Percentiles rank a stretch among this genome's conserved stretches.
These are phyloP conservation scores for Podaxis sp. DNA, from an alignment of 768 basidiomycete genomes.

Conservation along the genomic window DNA sequence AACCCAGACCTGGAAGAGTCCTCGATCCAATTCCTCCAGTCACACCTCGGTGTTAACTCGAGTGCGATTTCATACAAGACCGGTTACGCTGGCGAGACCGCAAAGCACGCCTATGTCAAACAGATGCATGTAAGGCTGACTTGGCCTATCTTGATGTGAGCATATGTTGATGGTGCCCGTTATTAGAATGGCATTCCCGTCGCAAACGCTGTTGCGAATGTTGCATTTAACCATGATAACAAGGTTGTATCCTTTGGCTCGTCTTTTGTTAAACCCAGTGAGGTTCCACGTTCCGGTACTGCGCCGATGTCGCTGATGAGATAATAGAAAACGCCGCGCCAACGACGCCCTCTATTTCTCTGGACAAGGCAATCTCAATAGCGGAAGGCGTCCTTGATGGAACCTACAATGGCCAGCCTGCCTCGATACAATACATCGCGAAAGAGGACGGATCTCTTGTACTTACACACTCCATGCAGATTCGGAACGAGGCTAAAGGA, in stretches of 20 bases:
- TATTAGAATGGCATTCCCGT: constrained; percentile 29
- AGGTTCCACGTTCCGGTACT: background rate
- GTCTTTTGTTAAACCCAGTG: constrained; percentile 43
- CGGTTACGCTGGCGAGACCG: constrained; percentile 26
- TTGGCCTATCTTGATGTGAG: background rate
- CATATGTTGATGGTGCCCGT: background rate
- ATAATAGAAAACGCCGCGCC: constrained; percentile 25
- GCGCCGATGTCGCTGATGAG: constrained; percentile 17
- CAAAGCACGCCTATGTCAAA: constrained; percentile 21
- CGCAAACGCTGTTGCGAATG: constrained; percentile 39
- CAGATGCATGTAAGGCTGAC: constrained; percentile 13
- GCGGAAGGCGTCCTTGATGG: constrained; percentile 28
- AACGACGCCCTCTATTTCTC: constrained; percentile 33
- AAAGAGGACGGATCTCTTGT: constrained; percentile 36
- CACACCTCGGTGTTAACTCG: constrained; percentile 24
- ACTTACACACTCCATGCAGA: constrained; percentile 38
- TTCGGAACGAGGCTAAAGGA: constrained; percentile 31
- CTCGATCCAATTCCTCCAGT: constrained; percentile 25
- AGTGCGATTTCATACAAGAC: constrained; percentile 24
- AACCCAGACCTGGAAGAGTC: constrained; percentile 23
- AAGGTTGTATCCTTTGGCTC: constrained; percentile 43
- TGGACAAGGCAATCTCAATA: constrained; percentile 26
- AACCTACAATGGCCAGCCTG: constrained; percentile 35
- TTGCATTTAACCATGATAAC: constrained; percentile 27
- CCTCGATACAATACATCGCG: constrained; percentile 40